Base-by-base conservation (phyloP, 768 basidiomycete genomes). In the Termitomyces titanicus region DNA sequence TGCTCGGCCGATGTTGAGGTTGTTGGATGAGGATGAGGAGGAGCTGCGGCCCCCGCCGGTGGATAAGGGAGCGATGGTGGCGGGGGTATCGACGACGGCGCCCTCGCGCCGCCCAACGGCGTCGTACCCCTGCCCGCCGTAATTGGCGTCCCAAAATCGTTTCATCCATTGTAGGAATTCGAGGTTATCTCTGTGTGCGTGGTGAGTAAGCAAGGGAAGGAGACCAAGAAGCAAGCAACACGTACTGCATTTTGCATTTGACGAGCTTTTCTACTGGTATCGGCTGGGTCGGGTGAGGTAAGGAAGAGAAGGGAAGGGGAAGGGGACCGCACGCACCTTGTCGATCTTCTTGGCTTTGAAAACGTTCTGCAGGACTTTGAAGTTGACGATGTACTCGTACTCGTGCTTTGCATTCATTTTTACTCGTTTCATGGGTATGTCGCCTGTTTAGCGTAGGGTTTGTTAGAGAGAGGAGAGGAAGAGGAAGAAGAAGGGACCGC, bases 241-340 rank as follows among this genome's bases (percentile, higher is more conserved):
- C 90, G 69, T 74, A 91, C 88, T 98, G 96, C 95, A 98, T 98
- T 77, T 98, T 98, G 78, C 97, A 99, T 74, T 95, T 95, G 46
- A 92, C 84, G 35, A 99, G 84, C 64, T 80, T 88, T 63, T 98
- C 96, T n/a, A 99, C 89, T 7, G 82, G 91, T 69, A 99, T 94
- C 25, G 95, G 95, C 93, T 97, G 62, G 10, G 52, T 3, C 9
- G 29, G 3, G 29, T 29, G 29, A 4, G 39, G 27, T 58, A n/a
- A 61, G 31, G 25, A 50, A 49, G 47, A 48, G 48, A 12, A 22
- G 57, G 57, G 38, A 33, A 52, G 9, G 54, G 45, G 15, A 53
- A 50, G 43, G 40, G 38, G 40, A 39, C n/a, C 13, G 11, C 15
- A 60, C 79, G 67, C 64, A 81, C 94, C 87, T 95, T 98, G 72